Percentiles rank a stretch among this genome's conserved stretches.
These are phyloP conservation scores for Populus hybrid DNA, from an alignment of 441 rosid species.

Conservation along the genomic window DNA sequence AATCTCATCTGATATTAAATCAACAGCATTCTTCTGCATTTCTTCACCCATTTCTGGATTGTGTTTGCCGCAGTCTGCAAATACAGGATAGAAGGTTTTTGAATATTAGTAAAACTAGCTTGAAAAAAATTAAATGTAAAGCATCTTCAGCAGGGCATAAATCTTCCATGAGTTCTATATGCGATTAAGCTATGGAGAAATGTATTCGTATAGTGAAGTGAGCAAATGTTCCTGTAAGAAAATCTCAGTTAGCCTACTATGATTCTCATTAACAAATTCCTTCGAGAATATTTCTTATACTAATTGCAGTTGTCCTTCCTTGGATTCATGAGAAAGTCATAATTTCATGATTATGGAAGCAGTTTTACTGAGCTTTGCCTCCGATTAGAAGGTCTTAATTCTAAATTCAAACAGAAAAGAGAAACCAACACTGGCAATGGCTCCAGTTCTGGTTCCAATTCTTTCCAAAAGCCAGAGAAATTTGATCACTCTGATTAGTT, in stretches of 20 bases:
- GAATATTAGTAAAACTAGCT: not conserved
- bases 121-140: not conserved
- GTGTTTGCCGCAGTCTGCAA: constrained; percentile 39
- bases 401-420: too few relatives aligned
- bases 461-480: not conserved
- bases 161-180: not conserved
- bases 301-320: not conserved
- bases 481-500: not conserved
- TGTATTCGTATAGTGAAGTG: not conserved
- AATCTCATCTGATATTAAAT: constrained; percentile 48
- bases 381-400: not conserved
- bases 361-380: not conserved
- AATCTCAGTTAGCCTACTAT: not conserved
- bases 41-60: constrained; percentile 38
- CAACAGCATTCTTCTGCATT: constrained; percentile 37
- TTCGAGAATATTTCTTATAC: not conserved
- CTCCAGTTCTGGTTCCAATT: not conserved
- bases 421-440: not conserved
- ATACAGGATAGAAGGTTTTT: not conserved
- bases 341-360: not conserved
- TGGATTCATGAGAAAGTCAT: not conserved
- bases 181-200: not conserved
- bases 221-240: not conserved
- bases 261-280: not conserved
- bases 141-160: not conserved